Base-by-base conservation (phyloP, 73 alveolate species). In the Paramecium sonneborni region DNA sequence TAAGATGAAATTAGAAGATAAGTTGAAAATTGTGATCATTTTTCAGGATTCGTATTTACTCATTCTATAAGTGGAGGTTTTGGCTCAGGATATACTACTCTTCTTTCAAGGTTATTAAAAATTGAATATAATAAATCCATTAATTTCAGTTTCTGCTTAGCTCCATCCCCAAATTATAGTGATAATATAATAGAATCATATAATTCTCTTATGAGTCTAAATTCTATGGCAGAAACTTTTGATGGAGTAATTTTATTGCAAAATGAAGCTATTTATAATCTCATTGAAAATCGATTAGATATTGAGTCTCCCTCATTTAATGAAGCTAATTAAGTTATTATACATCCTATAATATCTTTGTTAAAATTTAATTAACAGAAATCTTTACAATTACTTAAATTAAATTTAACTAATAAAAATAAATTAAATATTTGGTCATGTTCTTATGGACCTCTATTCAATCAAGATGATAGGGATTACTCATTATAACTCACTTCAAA, bases 1-100 rank as follows among this genome's bases (percentile, higher is more conserved):
- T n/a, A 52, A 30, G 68, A 52, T 30, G 68, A 67, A 32, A 24
- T 67, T 67, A 67, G 84, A 32, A 74, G 14, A 34, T 35, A 74
- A 32, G 24, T 74, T 5, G 87, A 74, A 74, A 32, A 74, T 30
- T 74, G 87, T 34, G 55, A 35, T 74, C 35, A 11, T 1, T 74
- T 74, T 35, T 32, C 39, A 14, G 87, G 87, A 6, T 74, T 74
- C 34, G 4, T 74, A n/a, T 30, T 34, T 21, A 74, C 55, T 74
- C 87, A 74, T 38, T 74, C 87, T n/a, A 74, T 74, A 1, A 32
- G 87, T 74, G 87, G 87, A 74, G 87, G 87, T 7, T 21, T 43
- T 34, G 87, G 87, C 34, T 74, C 87, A 12, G 87, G 87, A 74
- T 74, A 30, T 74, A 52, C 68, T 52, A 52, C 68, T 52, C 68